These are phyloP conservation scores for Takakia lepidozioides DNA, from an alignment of 225 moss, liverwort and hornwort species.

Conservation along the genomic window DNA sequence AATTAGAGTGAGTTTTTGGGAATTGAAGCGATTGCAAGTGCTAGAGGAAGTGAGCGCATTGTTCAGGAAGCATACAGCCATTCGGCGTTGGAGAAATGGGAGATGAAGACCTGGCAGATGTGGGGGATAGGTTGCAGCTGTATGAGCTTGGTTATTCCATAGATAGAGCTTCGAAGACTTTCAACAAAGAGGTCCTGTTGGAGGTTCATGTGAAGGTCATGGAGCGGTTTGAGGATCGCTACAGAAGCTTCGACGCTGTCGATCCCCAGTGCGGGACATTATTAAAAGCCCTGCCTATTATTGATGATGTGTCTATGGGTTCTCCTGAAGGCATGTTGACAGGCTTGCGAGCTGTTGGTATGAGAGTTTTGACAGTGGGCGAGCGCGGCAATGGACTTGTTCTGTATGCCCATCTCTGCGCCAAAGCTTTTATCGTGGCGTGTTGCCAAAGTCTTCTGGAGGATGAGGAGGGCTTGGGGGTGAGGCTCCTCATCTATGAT, in stretches of 20 bases:
- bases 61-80: too few relatives aligned
- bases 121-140: too few relatives aligned
- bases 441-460: constrained; percentile 49
- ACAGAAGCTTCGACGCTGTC: too few relatives aligned
- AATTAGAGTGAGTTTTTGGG: too few relatives aligned
- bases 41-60: too few relatives aligned
- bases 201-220: constrained; percentile 17
- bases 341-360: constrained; percentile 24
- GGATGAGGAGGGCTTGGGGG: constrained; percentile 34
- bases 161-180: constrained; percentile 21
- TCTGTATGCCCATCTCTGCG: constrained; percentile 54
- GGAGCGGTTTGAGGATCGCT: constrained; percentile 17
- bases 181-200: constrained; percentile 27
- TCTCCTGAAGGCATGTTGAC: constrained; percentile 24
- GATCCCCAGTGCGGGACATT: too few relatives aligned
- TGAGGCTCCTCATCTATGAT: constrained; percentile 35
- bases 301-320: constrained; percentile 13
- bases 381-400: constrained; percentile 46
- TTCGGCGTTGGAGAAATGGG: too few relatives aligned
- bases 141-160: too few relatives aligned
- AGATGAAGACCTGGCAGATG: too few relatives aligned
- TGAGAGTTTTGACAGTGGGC: constrained; percentile 41
- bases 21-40: too few relatives aligned
- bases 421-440: constrained; percentile 31
- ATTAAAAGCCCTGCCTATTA: constrained; percentile 11